Percentiles rank a stretch among this genome's conserved stretches.
These are phyloP conservation scores for Xylariales sp. DNA, from an alignment of 2,329 filamentous ascomycete genomes.

Conservation along the genomic window DNA sequence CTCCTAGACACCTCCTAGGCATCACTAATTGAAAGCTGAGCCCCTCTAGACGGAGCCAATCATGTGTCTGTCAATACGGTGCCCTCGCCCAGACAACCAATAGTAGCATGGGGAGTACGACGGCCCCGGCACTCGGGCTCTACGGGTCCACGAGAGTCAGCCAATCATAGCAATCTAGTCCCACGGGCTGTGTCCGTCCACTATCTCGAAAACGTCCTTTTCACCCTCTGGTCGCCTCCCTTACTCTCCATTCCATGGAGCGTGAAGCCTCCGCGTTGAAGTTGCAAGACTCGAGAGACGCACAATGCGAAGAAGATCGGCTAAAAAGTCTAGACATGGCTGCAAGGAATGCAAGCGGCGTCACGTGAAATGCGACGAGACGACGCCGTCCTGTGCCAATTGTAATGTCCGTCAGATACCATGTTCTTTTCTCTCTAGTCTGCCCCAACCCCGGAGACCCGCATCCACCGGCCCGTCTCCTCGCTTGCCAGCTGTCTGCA, in stretches of 20 bases:
- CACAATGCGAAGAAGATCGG: constrained; percentile 22
- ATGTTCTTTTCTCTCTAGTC: constrained; percentile 49
- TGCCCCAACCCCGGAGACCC: constrained; percentile 23
- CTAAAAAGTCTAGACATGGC: constrained; percentile 41
- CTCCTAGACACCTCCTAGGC: no score
- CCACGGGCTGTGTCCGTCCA: neutral
- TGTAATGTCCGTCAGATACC: constrained; percentile 53
- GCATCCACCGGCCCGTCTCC: neutral
- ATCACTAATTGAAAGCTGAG: no score
- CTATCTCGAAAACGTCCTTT: neutral
- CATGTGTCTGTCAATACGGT: neutral
- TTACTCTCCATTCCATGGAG: no score
- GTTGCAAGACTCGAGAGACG: neutral
- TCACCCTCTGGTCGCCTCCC: neutral
- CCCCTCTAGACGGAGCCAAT: neutral
- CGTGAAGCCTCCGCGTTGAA: no score
- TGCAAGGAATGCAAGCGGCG: constrained; percentile 42
- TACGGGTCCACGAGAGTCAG: no score
- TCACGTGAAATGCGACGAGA: constrained; percentile 55
- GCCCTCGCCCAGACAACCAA: neutral
- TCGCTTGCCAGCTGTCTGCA: neutral
- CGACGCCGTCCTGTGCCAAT: constrained; percentile 54
- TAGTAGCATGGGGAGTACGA: constrained; percentile 5
- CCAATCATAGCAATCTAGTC: neutral
- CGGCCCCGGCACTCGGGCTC: no score